Conservation (phyloP, 2,329 filamentous ascomycete species). For the Achaetomium macrosporum region DNA sequence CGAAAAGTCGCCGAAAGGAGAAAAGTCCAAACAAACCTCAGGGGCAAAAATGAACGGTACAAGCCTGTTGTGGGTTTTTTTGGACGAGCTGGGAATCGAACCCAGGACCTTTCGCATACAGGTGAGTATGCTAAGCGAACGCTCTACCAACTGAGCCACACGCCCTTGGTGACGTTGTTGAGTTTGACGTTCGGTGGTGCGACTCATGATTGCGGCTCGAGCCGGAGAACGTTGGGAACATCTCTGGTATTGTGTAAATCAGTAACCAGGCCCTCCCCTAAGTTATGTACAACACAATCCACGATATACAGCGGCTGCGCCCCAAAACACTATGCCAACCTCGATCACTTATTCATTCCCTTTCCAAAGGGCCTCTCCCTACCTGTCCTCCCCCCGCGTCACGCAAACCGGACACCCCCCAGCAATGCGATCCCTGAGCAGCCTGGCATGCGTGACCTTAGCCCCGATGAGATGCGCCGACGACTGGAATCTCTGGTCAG, state of each 20-base stretch:
- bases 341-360: background rate
- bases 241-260: background rate
- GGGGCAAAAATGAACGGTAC: background rate
- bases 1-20: background rate
- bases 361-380: background rate
- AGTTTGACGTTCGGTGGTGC: background rate
- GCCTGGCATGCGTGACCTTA: constrained; percentile 80
- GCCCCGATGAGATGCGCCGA: constrained; percentile 59
- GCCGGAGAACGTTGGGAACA: background rate
- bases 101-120: constrained; percentile 21
- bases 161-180: constrained; percentile 12
- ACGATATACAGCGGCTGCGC: background rate
- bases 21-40: background rate
- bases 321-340: too few relatives aligned
- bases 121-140: constrained; percentile 18
- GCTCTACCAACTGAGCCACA: constrained; percentile 23
- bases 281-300: background rate
- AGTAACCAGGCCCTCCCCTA: background rate
- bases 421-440: constrained; percentile 65
- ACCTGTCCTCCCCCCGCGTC: background rate
- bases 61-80: background rate
- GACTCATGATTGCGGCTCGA: background rate
- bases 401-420: constrained; percentile 59
- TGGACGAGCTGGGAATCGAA: constrained; percentile 20
- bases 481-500: constrained; percentile 32